Evolutionary conservation across 768 basidiomycete species (phyloP).

Genomic region (Mycena olivaceomarginata): DNA sequence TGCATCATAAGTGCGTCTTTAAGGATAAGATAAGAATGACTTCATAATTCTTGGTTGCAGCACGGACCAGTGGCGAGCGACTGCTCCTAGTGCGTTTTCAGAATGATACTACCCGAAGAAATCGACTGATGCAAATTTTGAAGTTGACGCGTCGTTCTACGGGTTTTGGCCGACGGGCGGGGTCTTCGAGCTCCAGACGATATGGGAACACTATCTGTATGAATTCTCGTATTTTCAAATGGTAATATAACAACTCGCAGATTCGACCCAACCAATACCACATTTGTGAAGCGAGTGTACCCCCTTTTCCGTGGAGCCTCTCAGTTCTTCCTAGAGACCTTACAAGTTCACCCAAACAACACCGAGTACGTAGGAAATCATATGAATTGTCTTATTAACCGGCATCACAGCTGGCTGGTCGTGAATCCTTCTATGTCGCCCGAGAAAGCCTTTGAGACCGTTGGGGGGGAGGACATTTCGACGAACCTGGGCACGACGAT

Average conservation of each 20-base stretch:
- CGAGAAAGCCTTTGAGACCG: conserved; percentile 15
- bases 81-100: conserved; percentile 23
- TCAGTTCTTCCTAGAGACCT: conserved; percentile 30
- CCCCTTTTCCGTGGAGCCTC: conserved; percentile 32
- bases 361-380: conserved; percentile 22
- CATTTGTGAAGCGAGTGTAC: conserved; percentile 33
- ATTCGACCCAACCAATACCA: conserved; percentile 32
- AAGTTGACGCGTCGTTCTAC: conserved; percentile 45
- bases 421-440: conserved; percentile 33
- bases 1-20: conserved; percentile 39
- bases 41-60: not conserved
- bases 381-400: not conserved
- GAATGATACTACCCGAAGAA: conserved; percentile 2
- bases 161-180: conserved; percentile 43
- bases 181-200: conserved; percentile 40
- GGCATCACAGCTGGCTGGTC: conserved; percentile 20
- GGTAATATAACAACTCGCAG: conserved; percentile 5
- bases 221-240: not conserved
- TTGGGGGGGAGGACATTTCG: conserved; percentile 16
- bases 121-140: conserved; percentile 8
- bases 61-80: conserved; percentile 34
- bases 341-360: conserved; percentile 28
- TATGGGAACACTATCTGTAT: conserved; percentile 42
- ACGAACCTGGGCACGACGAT: conserved; percentile 37
- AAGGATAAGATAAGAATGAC: conserved; percentile 8